phyloP scores from a whole-genome alignment of 371 early-diverging fungal species.

The Apophysomyces ossiformis region DNA sequence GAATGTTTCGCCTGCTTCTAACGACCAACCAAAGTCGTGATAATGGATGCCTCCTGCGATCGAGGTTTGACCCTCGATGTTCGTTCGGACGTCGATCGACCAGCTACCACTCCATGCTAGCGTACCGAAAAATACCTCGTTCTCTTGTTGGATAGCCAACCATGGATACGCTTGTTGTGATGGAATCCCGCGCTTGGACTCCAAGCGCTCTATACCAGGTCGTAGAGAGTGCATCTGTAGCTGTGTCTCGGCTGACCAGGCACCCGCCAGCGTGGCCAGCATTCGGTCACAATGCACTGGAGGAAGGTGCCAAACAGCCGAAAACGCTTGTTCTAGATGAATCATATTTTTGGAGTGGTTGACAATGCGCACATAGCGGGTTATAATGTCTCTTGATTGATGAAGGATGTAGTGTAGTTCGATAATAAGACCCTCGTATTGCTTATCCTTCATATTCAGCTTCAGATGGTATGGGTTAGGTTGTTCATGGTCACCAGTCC shows the following conservation, averaged over 20 bases:
- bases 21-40: constrained; percentile 33
- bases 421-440: constrained; percentile 21
- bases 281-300: constrained; percentile 24
- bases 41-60: constrained; percentile 44
- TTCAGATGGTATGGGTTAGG: constrained; percentile 1
- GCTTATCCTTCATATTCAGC: constrained; percentile 24
- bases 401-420: constrained; percentile 36
- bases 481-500: constrained; percentile 7
- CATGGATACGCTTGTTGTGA: constrained; percentile 46
- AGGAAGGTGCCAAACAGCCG: constrained; percentile 46
- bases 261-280: constrained; percentile 41
- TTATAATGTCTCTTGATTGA: constrained; percentile 34
- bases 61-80: constrained; percentile 26
- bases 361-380: constrained; percentile 20
- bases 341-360: constrained; percentile 17
- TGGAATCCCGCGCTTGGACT: constrained; percentile 42
- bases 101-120: constrained; percentile 51
- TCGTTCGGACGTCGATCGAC: constrained; percentile 33
- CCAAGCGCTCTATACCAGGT: constrained; percentile 31
- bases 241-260: constrained; percentile 45
- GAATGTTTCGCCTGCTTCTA: constrained; percentile 18
- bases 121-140: constrained; percentile 42
- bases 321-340: constrained; percentile 28
- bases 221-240: constrained; percentile 27
- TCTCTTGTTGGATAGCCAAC: constrained; percentile 35